Base-by-base conservation (phyloP, 306 rosid species). In the Oxytropis ochrocephala region DNA sequence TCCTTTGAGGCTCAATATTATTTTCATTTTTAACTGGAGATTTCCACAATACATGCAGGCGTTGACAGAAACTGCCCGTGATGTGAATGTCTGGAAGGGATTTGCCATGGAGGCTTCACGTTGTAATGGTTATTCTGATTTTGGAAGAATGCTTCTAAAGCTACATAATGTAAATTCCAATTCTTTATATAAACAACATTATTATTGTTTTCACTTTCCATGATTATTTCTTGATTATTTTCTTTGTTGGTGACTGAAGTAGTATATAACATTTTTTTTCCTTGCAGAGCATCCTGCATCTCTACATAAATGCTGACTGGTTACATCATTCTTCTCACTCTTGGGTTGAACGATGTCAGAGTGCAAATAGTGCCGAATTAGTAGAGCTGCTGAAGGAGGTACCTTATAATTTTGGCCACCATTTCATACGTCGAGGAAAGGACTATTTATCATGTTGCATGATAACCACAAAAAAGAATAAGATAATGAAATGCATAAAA, bases 331-430 rank as follows among this genome's bases (percentile, higher is more conserved):
- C 97, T 50, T 85, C 75, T 75, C 79, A 74, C 54, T 83, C 89
- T 64, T 95, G 99, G 99, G 66, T 67, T 57, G 92, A 84, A 41
- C 77, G 82, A 56, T 89, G 99, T 74, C 91, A 85, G 75, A 86
- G 71, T 78, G 87, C 91, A n/a, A 70, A 76, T 61, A 89, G 92
- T 36, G 97, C 97, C 35, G 99, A 89, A 66, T 76, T 74, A 5
- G 57, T 91, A 65, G 99, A 95, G 80, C 79, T 87, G 80, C 89
- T 91, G 78, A 91, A 85, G 84, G 97, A 95, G 99, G 99, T 91
- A 87, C 11, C 44, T 68, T 29, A 44, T 78, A 77, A 70, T 46
- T 74, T 70, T 85, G 33, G 71, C 68, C 54, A 49, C 74, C 4
- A 27, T 64, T 70, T 57, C 70, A 50, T 58, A n/a, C 43, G 43